Evolutionary conservation across 1,284 basidiomycete genomes (phyloP), one percentile per base, ranked within the genome.

Genomic region (Melampsora americana): DNA sequence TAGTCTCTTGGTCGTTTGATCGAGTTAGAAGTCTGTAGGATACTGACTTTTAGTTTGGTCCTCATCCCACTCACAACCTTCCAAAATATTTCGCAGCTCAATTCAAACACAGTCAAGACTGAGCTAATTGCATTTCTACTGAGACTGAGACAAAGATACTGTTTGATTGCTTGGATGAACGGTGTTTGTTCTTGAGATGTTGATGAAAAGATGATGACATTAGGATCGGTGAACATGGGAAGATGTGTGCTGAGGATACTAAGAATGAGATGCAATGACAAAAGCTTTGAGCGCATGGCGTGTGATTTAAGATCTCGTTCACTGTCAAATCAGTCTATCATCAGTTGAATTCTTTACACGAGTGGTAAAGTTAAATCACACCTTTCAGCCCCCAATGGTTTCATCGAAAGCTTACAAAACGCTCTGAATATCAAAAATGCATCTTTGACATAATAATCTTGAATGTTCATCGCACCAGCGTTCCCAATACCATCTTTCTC

Each of bases 41-140:
- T 30, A 61, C 83, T 77, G 66, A 84, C 92, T 89, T 99, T 99
- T 78, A 99, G 87, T 84, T 93, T 96, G 39, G 93, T 93, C 42
- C 96, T 88, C 89, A 99, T 90, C 5, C 92, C 92, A 68, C 90
- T 89, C 28, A 99, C 84, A 64, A 98, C 91, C 79, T 92, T 89
- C 94, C 95, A 99, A 84, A 99, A 99, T 79, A 99, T 97, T 84
- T 99, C 96, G 73, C 97, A 95, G 80, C 92, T 93, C 69, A 95
- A 89, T 83, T 99, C 97, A 83, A 99, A 99, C 26, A 99, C 95
- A 83, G 96, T 95, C 23, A 91, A 90, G 26, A 99, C 92, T 9
- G 94, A 90, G 82, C 92, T 95, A 78, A 98, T 91, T 66, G 95
- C 95, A 83, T 99, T 99, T 67, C 96, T 88, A 80, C 93, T 96